Base-by-base conservation (phyloP, 106 monocot species). In the Vanilla planifolia region DNA sequence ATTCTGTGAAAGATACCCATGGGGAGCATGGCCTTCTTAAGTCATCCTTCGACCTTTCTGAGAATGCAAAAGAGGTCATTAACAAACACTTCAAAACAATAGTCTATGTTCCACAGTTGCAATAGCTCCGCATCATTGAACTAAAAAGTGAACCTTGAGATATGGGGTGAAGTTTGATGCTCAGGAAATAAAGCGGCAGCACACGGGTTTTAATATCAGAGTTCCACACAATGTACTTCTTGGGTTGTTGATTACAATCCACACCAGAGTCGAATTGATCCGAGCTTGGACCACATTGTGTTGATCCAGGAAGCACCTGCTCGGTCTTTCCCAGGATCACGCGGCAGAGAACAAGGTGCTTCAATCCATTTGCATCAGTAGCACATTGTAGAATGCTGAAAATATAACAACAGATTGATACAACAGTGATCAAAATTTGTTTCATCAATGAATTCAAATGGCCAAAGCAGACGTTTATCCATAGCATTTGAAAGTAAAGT, bases 321-420 rank as follows among this genome's bases (percentile, higher is more conserved):
- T 86, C 77, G 5, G 60, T 56, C 21, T 67, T 79, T 44, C 87
- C 87, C 70, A 82, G 70, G 26, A 88, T 82, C 9, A 82, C 82
- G 5, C 67, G 43, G 56, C 82, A 88, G 40, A 88, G 23, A 39
- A 88, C 30, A 8, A 82, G 6, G 56, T 82, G 79, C 47, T 70
- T 47, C 19, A 82, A 48, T 32, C 76, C 82, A 56, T 79, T 46
- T 1, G 17, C 48, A 43, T 82, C 82, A 6, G 63, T 33, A 14
- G 51, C 37, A 14, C 82, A 34, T 1, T 82, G 76, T 15, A 71
- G 27, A 33, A 88, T 58, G 55, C 79, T 88, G 76, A 66, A 70
- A 48, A 65, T 22, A 29, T 8, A 42, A 28, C 41, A 36, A 14
- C 53, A 53, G 32, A 32, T 53, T 16, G 5, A 35, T 36, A 9